phyloP scores from a whole-genome alignment of 2,329 filamentous ascomycete genomes.

The Zymoseptoria ardabiliae region DNA sequence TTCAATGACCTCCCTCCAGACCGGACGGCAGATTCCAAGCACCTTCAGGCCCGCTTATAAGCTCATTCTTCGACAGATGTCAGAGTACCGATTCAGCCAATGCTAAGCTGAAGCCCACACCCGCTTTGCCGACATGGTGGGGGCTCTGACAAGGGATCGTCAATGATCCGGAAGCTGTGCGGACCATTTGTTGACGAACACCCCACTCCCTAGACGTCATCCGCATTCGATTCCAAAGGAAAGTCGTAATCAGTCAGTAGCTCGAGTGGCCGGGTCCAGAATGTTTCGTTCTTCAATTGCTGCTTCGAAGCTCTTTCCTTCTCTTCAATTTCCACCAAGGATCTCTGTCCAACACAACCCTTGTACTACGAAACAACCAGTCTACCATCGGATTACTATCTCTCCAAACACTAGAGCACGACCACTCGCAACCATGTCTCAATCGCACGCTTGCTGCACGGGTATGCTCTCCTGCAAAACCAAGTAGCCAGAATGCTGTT shows the following conservation, averaged over 20 bases:
- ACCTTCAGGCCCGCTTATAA: background rate
- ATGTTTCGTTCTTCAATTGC: background rate
- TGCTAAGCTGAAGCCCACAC: background rate
- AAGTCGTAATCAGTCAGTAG: background rate
- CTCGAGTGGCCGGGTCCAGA: background rate
- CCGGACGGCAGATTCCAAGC: no score
- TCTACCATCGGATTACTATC: background rate
- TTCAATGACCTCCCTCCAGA: background rate
- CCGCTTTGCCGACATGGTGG: background rate
- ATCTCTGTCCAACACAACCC: background rate
- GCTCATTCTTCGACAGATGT: background rate
- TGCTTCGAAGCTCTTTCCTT: background rate
- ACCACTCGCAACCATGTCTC: conserved; percentile 22
- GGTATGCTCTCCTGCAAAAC: conserved; percentile 18
- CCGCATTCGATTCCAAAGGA: background rate
- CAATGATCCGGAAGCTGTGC: background rate
- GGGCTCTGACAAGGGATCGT: background rate
- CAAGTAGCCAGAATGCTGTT: background rate
- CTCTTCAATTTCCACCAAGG: background rate
- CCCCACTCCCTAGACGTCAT: background rate
- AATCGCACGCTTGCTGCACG: conserved; percentile 39
- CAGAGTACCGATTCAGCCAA: background rate
- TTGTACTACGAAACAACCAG: background rate
- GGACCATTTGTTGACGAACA: background rate
- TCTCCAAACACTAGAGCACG: conserved; percentile 1